phyloP scores from a whole-genome alignment of 2,329 filamentous ascomycete genomes.

The Hypocreales sp. region DNA sequence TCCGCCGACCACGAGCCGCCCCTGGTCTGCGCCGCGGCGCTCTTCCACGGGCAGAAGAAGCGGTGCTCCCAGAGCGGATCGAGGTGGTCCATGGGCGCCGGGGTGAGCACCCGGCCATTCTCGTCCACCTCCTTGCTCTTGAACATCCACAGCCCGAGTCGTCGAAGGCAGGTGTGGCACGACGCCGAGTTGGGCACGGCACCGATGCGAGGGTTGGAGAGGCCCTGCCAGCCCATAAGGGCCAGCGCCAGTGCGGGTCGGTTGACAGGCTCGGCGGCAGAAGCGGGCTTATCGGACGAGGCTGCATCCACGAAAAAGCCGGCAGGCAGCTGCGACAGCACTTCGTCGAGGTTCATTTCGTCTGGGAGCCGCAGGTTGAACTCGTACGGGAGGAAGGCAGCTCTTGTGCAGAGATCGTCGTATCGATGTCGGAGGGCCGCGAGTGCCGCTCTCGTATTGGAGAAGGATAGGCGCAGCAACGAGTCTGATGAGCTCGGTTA shows the following conservation, averaged over 20 bases:
- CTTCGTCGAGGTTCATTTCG: constrained; percentile 31
- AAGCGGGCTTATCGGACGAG: constrained; percentile 13
- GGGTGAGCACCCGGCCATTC: constrained; percentile 34
- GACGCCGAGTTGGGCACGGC: constrained; percentile 57
- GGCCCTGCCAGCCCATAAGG: constrained; percentile 62
- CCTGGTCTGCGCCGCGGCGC: constrained; percentile 40
- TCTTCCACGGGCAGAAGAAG: constrained; percentile 74
- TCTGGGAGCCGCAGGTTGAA: constrained; percentile 45
- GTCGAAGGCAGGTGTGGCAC: constrained; percentile 75
- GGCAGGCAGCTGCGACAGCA: constrained; percentile 32
- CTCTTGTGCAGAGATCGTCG: constrained; percentile 39
- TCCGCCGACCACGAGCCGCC: constrained; percentile 16
- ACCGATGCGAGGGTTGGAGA: constrained; percentile 36
- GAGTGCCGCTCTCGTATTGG: constrained; percentile 44
- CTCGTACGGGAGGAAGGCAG: constrained; percentile 42
- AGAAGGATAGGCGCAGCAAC: constrained; percentile 45
- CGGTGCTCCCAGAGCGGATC: constrained; percentile 60
- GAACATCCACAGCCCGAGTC: constrained; percentile 90
- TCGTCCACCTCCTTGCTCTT: constrained; percentile 53
- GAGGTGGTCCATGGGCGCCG: constrained; percentile 49
- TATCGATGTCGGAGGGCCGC: constrained; percentile 47
- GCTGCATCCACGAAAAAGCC: constrained; percentile 37
- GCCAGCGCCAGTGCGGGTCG: constrained; percentile 52
- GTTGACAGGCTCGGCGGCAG: constrained; percentile 25
- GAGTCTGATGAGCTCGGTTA: constrained; percentile 25